Conservation (phyloP, 1,284 basidiomycete species). For the Trichosporon coremiiforme region DNA sequence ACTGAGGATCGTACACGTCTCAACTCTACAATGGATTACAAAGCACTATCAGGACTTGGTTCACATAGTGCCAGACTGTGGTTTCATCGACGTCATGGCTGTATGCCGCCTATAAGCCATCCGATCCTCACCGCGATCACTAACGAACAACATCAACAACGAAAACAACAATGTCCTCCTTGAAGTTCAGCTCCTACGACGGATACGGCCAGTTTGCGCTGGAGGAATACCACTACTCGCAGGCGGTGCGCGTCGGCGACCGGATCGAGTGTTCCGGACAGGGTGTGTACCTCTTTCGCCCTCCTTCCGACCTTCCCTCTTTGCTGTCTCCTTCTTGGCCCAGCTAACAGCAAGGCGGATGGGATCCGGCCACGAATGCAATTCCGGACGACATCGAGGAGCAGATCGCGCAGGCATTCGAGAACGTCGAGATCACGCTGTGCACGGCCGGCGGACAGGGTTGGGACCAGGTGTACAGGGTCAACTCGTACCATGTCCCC, state of each 20-base stretch:
- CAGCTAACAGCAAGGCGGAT: slow-evolving; percentile 30
- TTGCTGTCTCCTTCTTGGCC: too few relatives aligned
- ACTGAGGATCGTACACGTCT: too few relatives aligned
- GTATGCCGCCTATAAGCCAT: background rate
- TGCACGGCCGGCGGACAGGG: slow-evolving; percentile 38
- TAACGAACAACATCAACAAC: too few relatives aligned
- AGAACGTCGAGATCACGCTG: slow-evolving; percentile 38
- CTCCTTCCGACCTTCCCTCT: too few relatives aligned
- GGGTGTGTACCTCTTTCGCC: slow-evolving; percentile 26
- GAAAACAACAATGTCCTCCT: slow-evolving; percentile 39
- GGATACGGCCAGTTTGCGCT: slow-evolving; percentile 19
- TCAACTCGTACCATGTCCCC: slow-evolving; percentile 38
- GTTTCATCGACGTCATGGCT: background rate
- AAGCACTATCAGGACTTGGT: too few relatives aligned
- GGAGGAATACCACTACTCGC: slow-evolving; percentile 28
- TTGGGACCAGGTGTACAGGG: slow-evolving; percentile 36
- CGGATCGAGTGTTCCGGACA: slow-evolving; percentile 38
- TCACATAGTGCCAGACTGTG: too few relatives aligned
- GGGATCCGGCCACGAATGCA: slow-evolving; percentile 33
- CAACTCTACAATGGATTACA: too few relatives aligned
- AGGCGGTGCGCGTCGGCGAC: slow-evolving; percentile 39
- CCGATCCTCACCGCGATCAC: too few relatives aligned
- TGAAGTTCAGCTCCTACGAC: slow-evolving; percentile 24
- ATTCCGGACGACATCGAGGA: slow-evolving; percentile 30
- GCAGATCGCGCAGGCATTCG: slow-evolving; percentile 44